Base-by-base conservation (phyloP, 2,329 filamentous ascomycete species). In the Mycosphaerella arachidis region DNA sequence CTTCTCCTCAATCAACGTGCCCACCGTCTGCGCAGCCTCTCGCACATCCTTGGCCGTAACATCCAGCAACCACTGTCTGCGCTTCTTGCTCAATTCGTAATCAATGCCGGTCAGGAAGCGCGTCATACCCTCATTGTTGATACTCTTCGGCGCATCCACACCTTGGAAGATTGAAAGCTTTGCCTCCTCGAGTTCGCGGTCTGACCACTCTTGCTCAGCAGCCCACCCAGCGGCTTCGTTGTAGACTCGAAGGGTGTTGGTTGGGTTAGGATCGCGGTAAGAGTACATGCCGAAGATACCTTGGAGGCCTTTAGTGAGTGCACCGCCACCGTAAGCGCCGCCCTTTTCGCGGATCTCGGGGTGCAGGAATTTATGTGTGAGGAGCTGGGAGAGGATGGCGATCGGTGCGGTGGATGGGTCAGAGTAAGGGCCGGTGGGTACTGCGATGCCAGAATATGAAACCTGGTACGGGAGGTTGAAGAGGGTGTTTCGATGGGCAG, bases 321-420 rank as follows among this genome's bases (percentile, higher is more conserved):
- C 93, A 13, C 92, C 92, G 24, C 91, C 94, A 48, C 94, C 94
- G 68, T 99, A 99, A 0, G 94, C 94, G 40, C 94, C 94, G 33
- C 94, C 94, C 76, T 97, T 97, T 73, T 99, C 94, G 57, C 94
- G 90, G 66, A 99, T 97, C 75, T 97, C 94, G 67, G 96, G 93
- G 73, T 99, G 94, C 30, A 99, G 82, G 72, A 97, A 90, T 76
- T 96, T 97, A 78, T 99, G 93, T 0, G 93, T 97, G 33, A 99
- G 84, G 18, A 99, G 85, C 73, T 97, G 91, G 12, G 92, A 87
- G 24, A 99, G 85, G 45, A 97, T 89, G 69, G 93, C 91, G 16
- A 97, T 85, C 0, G 92, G 84, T 1, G 94, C 91, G 45, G 89
- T 87, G 55, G 89, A 83, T 0, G 86, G 74, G 48, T 90, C 85